A percentile compares a stretch with the other conserved stretches of the same genome.
These are phyloP conservation scores for Ascoidea tarda DNA, from an alignment of 805 yeast genomes.

Conservation along the genomic window DNA sequence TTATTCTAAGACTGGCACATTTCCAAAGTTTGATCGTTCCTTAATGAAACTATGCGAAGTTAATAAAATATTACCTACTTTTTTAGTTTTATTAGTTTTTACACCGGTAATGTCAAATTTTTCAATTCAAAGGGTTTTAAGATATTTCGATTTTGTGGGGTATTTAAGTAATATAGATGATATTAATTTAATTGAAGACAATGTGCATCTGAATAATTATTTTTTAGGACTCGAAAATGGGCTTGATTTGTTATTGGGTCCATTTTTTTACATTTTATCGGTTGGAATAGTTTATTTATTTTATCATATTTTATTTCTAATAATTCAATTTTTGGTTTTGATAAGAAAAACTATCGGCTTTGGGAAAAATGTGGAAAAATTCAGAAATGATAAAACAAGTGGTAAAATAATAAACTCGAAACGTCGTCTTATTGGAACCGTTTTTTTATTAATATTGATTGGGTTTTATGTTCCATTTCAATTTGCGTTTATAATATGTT, in stretches of 20 bases:
- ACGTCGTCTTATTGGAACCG: slow-evolving; percentile 20
- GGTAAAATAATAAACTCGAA: slow-evolving; percentile 12
- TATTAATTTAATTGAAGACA: slow-evolving; percentile 21
- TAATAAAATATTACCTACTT: slow-evolving; percentile 15
- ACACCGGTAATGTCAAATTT: slow-evolving; percentile 23
- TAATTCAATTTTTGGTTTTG: slow-evolving; percentile 1
- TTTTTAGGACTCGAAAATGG: slow-evolving; percentile 55
- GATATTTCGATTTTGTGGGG: slow-evolving; percentile 38
- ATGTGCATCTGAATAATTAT: slow-evolving; percentile 35
- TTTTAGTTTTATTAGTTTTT: slow-evolving; percentile 19
- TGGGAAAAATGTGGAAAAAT: not conserved
- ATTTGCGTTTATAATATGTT: slow-evolving; percentile 51
- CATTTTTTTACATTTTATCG: slow-evolving; percentile 35
- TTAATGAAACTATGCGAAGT: slow-evolving; percentile 23
- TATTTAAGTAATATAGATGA: slow-evolving; percentile 30
- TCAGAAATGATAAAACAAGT: slow-evolving; percentile 1
- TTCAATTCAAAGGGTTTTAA: slow-evolving; percentile 23
- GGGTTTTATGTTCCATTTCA: slow-evolving; percentile 69
- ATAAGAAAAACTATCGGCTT: not conserved
- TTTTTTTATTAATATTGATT: slow-evolving; percentile 29
- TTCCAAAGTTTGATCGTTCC: slow-evolving; percentile 32
- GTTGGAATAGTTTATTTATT: slow-evolving; percentile 26
- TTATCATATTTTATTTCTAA: slow-evolving; percentile 15
- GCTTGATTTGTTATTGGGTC: slow-evolving; percentile 42
- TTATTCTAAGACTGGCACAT: slow-evolving; percentile 23